These are phyloP conservation scores for Kodamaea sagamina DNA, from an alignment of 805 yeast genomes.

Conservation along the genomic window DNA sequence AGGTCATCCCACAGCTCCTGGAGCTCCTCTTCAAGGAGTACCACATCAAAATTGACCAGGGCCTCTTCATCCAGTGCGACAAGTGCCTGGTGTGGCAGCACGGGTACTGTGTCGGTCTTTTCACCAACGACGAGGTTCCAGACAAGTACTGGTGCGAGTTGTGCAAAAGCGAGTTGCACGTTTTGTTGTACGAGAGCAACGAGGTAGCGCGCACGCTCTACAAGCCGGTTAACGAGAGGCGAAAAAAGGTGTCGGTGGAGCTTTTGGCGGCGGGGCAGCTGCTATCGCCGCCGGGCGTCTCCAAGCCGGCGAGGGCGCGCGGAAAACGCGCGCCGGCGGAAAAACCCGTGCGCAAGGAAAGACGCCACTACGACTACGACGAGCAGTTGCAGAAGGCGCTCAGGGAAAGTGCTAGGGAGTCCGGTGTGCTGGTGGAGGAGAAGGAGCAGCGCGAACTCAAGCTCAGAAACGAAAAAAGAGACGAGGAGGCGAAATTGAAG, in stretches of 20 bases:
- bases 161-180: conserved; percentile 85
- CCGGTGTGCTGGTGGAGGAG: conserved; percentile 34
- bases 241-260: conserved; percentile 36
- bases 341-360: conserved; percentile 30
- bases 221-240: conserved; percentile 42
- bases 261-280: conserved; percentile 17
- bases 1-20: conserved; percentile 28
- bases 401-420: conserved; percentile 58
- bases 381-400: conserved; percentile 51
- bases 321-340: conserved; percentile 16
- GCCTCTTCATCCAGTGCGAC: conserved; percentile 83
- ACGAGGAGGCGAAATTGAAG: conserved; percentile 16
- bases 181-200: conserved; percentile 37
- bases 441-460: conserved; percentile 1
- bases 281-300: conserved; percentile 12
- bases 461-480: conserved; percentile 25
- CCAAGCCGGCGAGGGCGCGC: conserved; percentile 26
- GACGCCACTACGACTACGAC: conserved; percentile 40
- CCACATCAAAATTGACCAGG: conserved; percentile 48
- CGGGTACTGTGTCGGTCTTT: conserved; percentile 90
- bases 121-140: conserved; percentile 73
- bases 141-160: conserved; percentile 94
- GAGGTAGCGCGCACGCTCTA: conserved; percentile 37
- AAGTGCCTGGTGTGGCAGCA: conserved; percentile 96
- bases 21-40: conserved; percentile 33